phyloP scores from a whole-genome alignment of 495 filamentous ascomycete species.

The Acidiella bohemica region DNA sequence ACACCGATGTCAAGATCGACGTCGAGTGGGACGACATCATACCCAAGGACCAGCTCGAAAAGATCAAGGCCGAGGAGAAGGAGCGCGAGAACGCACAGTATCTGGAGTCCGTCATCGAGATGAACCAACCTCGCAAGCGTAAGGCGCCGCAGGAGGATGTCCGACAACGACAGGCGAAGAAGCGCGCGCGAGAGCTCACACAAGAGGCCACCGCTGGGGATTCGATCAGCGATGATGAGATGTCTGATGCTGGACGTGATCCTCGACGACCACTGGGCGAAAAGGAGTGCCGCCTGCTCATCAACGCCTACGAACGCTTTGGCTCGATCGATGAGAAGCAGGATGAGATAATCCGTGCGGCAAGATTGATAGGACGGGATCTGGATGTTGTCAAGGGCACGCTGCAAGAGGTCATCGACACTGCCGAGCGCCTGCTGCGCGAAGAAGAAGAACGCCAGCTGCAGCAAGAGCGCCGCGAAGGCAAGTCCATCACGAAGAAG shows the following conservation, averaged over 20 bases:
- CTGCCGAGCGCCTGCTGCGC: conserved; percentile 51
- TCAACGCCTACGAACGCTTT: conserved; percentile 73
- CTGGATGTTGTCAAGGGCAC: conserved; percentile 56
- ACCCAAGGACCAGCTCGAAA: conserved; percentile 76
- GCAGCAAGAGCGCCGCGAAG: conserved; percentile 48
- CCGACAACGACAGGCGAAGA: conserved; percentile 81
- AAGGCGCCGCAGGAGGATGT: conserved; percentile 52
- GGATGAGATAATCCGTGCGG: conserved; percentile 73
- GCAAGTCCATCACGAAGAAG: conserved; percentile 77
- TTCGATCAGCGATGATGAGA: conserved; percentile 42
- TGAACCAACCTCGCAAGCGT: conserved; percentile 75
- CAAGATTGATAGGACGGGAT: conserved; percentile 68
- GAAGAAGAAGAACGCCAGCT: conserved; percentile 51
- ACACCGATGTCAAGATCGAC: conserved; percentile 87
- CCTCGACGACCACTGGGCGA: conserved; percentile 75
- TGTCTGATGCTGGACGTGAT: conserved; percentile 40
- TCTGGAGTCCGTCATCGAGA: conserved; percentile 66
- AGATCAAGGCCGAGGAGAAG: conserved; percentile 78
- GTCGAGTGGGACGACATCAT: conserved; percentile 97
- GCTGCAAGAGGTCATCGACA: conserved; percentile 58
- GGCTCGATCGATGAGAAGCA: conserved; percentile 76
- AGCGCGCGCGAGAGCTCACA: conserved; percentile 67
- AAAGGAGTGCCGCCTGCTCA: conserved; percentile 83
- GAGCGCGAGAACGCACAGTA: conserved; percentile 70
- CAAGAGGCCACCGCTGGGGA: conserved; percentile 40